Evolutionary conservation across 2,329 filamentous ascomycete species (phyloP), one percentile per base, ranked within the genome.

Genomic region (Cladosporium sp.): DNA sequence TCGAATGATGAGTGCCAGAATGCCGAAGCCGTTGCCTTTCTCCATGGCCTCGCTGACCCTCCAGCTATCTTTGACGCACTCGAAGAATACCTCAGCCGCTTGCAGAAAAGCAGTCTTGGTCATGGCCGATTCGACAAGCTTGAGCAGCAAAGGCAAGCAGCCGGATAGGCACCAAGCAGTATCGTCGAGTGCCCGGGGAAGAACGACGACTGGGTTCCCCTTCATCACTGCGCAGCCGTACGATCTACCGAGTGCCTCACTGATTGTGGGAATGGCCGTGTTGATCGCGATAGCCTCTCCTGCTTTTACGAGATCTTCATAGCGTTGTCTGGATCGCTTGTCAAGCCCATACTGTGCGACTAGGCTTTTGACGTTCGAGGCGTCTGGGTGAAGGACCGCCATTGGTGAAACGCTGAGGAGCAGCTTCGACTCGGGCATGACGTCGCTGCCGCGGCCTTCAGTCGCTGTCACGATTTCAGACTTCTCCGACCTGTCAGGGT

Each of bases 11-110:
- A 90, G 83, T 38, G 87, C 87, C 46, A 98, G 73, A 34, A 97
- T 87, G 22, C 88, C 86, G 66, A 96, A 98, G 0, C 92, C 95
- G 60, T 95, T 93, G 55, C 95, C 90, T 62, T 88, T 85, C 69
- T 98, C 93, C 87, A 98, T 96, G 22, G 93, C 91, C 68, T 98
- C 95, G 60, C 93, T 97, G 60, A 97, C 97, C 58, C 93, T 82
- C 93, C 95, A 98, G 66, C 87, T 97, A 58, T 87, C 86, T 59
- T 87, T 86, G 46, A 96, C 87, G 55, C 88, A 89, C 58, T 87
- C 83, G 57, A 96, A 90, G 22, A 95, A 76, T 62, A 95, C 86
- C 63, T 95, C 84, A 2, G 95, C 83, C 1, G 91, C 84, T 50
- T 87, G 80, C 9, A 91, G 73, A 28, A 91, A 83, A 42, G 84